These are phyloP conservation scores for Citrullus colocynthis DNA, from an alignment of 306 rosid species.

Conservation along the genomic window DNA sequence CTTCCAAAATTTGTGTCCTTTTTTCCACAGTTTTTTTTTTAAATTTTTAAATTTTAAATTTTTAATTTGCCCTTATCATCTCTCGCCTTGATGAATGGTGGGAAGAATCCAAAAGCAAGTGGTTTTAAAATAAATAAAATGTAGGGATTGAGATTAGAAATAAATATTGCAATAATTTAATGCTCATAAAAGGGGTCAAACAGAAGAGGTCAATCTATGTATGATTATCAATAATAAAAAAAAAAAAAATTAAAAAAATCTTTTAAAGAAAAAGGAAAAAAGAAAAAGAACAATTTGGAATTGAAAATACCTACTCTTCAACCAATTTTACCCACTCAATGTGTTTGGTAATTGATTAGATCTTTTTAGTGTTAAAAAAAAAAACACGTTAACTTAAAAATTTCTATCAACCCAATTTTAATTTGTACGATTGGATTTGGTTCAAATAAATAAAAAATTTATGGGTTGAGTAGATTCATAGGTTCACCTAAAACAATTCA, in stretches of 20 bases:
- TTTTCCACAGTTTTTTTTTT: neutral
- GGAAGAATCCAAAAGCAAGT: neutral
- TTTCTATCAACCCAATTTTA: too few relatives aligned
- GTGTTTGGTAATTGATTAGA: neutral
- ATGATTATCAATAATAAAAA: neutral
- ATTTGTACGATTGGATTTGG: too few relatives aligned
- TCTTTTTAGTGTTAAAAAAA: too few relatives aligned
- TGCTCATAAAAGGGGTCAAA: neutral
- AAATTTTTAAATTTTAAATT: too few relatives aligned
- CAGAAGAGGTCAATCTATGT: neutral
- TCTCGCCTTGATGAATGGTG: neutral
- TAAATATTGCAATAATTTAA: neutral
- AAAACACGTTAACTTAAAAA: too few relatives aligned
- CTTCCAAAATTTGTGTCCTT: neutral
- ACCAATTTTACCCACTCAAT: constrained; percentile 1
- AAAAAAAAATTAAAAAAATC: neutral
- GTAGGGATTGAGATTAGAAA: neutral
- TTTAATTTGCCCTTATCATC: neutral
- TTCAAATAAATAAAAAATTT: too few relatives aligned
- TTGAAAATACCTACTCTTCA: neutral
- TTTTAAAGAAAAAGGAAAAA: neutral
- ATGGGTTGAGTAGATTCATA: too few relatives aligned
- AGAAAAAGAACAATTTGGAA: neutral
- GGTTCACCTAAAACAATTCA: too few relatives aligned
- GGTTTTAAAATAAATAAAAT: neutral